These are phyloP conservation scores for Przewalskia tangutica DNA, from an alignment of 257 asterid species.

Conservation along the genomic window DNA sequence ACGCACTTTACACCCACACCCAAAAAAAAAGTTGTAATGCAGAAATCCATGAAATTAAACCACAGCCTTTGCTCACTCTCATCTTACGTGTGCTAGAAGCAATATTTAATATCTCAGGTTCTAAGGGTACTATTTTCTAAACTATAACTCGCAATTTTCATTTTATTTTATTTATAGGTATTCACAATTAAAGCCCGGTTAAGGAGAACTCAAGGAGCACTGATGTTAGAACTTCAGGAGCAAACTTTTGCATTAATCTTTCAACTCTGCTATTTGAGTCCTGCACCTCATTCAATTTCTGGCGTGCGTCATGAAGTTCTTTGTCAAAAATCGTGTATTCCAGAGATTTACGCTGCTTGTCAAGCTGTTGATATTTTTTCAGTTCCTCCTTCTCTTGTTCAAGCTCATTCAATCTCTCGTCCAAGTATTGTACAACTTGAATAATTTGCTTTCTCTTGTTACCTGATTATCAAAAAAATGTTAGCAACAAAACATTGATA, in stretches of 20 bases:
- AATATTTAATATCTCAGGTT: neutral
- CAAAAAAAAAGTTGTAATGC: neutral
- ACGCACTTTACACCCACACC: neutral
- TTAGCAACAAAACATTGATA: constrained; percentile 13
- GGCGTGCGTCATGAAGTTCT: constrained; percentile 91
- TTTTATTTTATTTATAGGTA: neutral
- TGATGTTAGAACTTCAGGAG: neutral
- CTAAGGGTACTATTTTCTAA: neutral
- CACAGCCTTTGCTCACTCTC: neutral
- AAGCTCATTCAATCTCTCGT: constrained; percentile 90
- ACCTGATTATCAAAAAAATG: constrained; percentile 39
- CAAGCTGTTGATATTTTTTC: constrained; percentile 86
- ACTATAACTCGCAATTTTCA: neutral
- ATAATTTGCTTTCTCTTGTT: constrained; percentile 88
- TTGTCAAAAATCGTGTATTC: constrained; percentile 88
- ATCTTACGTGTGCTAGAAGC: neutral
- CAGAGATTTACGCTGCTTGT: constrained; percentile 82
- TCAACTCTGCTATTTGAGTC: neutral
- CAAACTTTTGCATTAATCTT: neutral
- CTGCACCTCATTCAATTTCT: constrained; percentile 61
- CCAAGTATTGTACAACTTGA: constrained; percentile 97
- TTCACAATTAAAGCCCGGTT: neutral
- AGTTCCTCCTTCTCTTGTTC: constrained; percentile 98
- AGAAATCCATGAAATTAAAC: neutral
- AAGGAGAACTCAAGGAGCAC: neutral